A percentile compares a stretch with the other conserved stretches of the same genome.
phyloP scores from a whole-genome alignment of 2,329 filamentous ascomycete species.

The Penicillium sp. region DNA sequence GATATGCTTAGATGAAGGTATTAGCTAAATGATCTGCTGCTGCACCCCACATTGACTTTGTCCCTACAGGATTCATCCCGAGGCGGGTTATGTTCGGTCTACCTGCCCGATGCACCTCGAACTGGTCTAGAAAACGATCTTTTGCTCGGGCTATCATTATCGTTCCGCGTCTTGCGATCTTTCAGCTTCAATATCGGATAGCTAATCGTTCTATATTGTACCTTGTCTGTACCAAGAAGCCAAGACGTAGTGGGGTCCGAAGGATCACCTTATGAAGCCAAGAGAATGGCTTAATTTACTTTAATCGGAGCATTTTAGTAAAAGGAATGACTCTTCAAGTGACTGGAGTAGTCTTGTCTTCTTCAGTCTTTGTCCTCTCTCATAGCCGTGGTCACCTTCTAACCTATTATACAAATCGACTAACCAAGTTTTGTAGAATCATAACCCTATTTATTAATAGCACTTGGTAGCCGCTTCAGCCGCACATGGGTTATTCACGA shows the following conservation, averaged over 20 bases:
- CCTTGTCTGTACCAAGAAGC: neutral
- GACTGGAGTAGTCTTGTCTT: neutral
- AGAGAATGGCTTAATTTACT: slow-evolving; percentile 1
- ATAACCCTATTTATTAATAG: neutral
- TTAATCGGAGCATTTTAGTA: neutral
- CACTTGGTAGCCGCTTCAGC: neutral
- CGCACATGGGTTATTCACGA: neutral
- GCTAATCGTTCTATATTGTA: neutral
- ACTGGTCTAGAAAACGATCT: neutral
- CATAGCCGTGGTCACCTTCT: neutral
- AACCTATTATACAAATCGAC: neutral
- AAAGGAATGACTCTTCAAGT: neutral
- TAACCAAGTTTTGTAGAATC: neutral
- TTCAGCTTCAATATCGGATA: neutral
- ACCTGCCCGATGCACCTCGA: neutral
- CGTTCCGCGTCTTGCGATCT: neutral
- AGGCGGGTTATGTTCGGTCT: neutral
- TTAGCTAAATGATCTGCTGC: slow-evolving; percentile 13
- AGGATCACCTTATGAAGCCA: neutral
- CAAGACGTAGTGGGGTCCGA: neutral
- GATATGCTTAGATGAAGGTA: slow-evolving; percentile 15
- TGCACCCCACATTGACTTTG: neutral
- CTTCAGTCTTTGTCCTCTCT: neutral
- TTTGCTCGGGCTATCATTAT: neutral
- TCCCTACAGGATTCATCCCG: no score